phyloP scores from a whole-genome alignment of 2,329 filamentous ascomycete genomes.

The Botrytis aclada region DNA sequence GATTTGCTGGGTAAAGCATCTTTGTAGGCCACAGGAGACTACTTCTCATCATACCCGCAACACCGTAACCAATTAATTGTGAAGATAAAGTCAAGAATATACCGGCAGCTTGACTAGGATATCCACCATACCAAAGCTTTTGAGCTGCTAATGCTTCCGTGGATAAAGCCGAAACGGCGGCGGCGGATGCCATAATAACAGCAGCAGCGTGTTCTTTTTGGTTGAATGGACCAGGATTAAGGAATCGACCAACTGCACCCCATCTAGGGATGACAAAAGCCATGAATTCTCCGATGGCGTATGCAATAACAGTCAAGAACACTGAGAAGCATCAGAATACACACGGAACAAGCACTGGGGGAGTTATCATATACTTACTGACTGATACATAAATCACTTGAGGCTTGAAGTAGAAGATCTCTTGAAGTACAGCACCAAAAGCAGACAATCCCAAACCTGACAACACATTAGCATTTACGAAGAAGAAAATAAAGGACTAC shows the following conservation, averaged over 20 bases:
- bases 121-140: conserved; percentile 49
- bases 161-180: conserved; percentile 49
- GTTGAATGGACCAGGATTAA: conserved; percentile 67
- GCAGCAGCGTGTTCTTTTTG: conserved; percentile 67
- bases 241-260: conserved; percentile 44
- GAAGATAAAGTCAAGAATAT: conserved; percentile 58
- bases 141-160: conserved; percentile 72
- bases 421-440: conserved; percentile 42
- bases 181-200: conserved; percentile 49
- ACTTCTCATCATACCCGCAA: conserved; percentile 57
- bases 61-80: conserved; percentile 61
- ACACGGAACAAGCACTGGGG: background rate
- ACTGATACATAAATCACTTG: conserved; percentile 45
- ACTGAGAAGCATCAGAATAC: conserved; percentile 25
- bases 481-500: background rate
- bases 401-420: conserved; percentile 49
- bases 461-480: background rate
- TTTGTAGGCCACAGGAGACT: conserved; percentile 58
- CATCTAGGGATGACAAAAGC: conserved; percentile 38
- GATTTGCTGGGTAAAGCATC: conserved; percentile 62
- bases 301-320: conserved; percentile 46
- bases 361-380: conserved; percentile 22
- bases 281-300: conserved; percentile 41
- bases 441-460: conserved; percentile 38
- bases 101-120: conserved; percentile 41